Evolutionary conservation across 257 asterid genomes (phyloP).

Genomic region (Solanum phureja): DNA sequence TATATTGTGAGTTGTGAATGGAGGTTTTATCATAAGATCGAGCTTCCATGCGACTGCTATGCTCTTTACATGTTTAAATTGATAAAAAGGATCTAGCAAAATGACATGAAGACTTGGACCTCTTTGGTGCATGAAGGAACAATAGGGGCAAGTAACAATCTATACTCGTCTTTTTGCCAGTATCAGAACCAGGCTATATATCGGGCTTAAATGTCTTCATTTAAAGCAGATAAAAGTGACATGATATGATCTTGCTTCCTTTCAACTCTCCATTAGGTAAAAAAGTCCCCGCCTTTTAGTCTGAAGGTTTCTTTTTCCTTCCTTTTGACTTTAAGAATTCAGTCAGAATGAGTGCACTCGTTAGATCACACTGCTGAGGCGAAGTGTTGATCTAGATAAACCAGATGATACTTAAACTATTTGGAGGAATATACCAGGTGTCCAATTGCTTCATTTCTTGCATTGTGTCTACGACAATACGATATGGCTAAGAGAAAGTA

Average conservation of each 20-base stretch:
- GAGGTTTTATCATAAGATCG: not conserved
- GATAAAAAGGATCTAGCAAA: not conserved
- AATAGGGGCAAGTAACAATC: not conserved
- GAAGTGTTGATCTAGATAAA: not conserved
- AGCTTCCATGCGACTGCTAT: not conserved
- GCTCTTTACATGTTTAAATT: not conserved
- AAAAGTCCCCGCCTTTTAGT: not conserved
- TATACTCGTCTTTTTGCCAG: not conserved
- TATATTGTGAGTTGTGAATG: not conserved
- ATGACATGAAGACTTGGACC: not conserved
- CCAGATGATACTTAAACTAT: not conserved
- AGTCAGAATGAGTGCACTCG: not conserved
- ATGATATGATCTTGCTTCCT: not conserved
- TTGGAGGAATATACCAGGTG: not conserved
- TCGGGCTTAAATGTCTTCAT: not conserved
- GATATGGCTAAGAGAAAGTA: not conserved
- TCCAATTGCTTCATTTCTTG: not conserved
- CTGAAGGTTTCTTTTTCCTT: not conserved
- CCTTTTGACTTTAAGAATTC: not conserved
- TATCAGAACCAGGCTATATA: not conserved
- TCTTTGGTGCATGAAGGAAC: not conserved
- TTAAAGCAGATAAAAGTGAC: not conserved
- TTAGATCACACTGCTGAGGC: not conserved
- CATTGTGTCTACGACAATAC: not conserved
- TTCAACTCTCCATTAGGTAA: not conserved